Evolutionary conservation across 345 rosid genomes (phyloP).

Genomic region (Melastoma malabathricum): DNA sequence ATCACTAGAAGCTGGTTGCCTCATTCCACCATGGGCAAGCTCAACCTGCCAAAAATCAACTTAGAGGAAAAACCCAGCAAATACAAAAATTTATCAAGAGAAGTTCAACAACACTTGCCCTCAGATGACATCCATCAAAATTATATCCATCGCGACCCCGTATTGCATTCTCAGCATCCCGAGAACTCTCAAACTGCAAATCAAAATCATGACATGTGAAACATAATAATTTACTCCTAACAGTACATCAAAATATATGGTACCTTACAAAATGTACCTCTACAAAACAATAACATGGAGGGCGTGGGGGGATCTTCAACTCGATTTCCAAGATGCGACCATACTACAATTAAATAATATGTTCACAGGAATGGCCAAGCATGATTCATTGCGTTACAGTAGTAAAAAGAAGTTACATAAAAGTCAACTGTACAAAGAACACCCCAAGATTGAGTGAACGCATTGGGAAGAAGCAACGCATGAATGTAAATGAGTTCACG

Average conservation of each 20-base stretch:
- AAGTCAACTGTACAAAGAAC: too few species aligned
- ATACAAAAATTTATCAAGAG: neutral
- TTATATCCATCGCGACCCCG: conserved; percentile 53
- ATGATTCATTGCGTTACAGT: too few species aligned
- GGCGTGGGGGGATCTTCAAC: conserved; percentile 88
- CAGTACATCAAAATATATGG: too few species aligned
- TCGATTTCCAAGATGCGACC: conserved; percentile 87
- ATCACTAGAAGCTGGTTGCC: conserved; percentile 56
- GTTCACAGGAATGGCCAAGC: too few species aligned
- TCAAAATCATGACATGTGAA: conserved; percentile 1
- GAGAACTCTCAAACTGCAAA: conserved; percentile 34
- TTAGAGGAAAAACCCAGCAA: conserved; percentile 3
- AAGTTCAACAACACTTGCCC: conserved; percentile 17
- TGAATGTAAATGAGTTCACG: too few species aligned
- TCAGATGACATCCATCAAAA: conserved; percentile 41
- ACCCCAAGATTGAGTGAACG: too few species aligned
- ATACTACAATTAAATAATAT: conserved; percentile 27
- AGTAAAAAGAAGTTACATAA: too few species aligned
- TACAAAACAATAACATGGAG: conserved; percentile 92
- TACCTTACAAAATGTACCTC: conserved; percentile 39
- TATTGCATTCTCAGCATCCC: conserved; percentile 51
- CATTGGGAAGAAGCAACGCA: too few species aligned
- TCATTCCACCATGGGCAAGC: conserved; percentile 98
- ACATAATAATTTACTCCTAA: too few species aligned
- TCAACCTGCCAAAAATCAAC: conserved; percentile 50